These are phyloP conservation scores for Penicillium cataractarum DNA, from an alignment of 495 filamentous ascomycete species.

Conservation along the genomic window DNA sequence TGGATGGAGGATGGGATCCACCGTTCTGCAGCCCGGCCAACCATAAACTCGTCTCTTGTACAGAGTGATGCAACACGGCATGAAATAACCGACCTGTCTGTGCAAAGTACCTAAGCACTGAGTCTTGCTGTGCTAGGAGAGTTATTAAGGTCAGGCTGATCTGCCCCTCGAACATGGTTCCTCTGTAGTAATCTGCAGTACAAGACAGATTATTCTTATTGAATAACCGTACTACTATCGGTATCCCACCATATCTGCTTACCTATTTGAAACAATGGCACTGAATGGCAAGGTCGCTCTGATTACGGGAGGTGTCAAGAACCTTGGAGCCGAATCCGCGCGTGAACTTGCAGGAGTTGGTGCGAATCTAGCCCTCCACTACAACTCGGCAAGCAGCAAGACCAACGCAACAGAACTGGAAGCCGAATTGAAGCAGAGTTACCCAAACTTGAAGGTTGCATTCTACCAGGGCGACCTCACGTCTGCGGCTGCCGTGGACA, in stretches of 20 bases:
- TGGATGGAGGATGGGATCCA: neutral
- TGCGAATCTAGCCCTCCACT: constrained; percentile 39
- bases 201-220: neutral
- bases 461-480: constrained; percentile 41
- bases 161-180: neutral
- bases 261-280: constrained; percentile 18
- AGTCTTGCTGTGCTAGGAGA: too few species aligned
- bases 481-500: constrained; percentile 30
- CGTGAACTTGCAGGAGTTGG: constrained; percentile 31
- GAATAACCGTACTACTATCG: neutral
- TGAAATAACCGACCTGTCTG: neutral
- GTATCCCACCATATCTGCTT: neutral
- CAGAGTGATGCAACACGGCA: neutral
- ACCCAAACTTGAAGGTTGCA: constrained; percentile 27
- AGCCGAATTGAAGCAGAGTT: constrained; percentile 32
- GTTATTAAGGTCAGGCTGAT: neutral
- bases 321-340: constrained; percentile 40
- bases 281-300: constrained; percentile 52
- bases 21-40: neutral
- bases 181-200: neutral
- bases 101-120: neutral
- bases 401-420: constrained; percentile 33
- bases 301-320: constrained; percentile 49
- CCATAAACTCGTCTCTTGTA: neutral
- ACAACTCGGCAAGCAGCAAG: constrained; percentile 37